phyloP scores from a whole-genome alignment of 352 stramenopile genomes.

The Peronospora belbahrii region DNA sequence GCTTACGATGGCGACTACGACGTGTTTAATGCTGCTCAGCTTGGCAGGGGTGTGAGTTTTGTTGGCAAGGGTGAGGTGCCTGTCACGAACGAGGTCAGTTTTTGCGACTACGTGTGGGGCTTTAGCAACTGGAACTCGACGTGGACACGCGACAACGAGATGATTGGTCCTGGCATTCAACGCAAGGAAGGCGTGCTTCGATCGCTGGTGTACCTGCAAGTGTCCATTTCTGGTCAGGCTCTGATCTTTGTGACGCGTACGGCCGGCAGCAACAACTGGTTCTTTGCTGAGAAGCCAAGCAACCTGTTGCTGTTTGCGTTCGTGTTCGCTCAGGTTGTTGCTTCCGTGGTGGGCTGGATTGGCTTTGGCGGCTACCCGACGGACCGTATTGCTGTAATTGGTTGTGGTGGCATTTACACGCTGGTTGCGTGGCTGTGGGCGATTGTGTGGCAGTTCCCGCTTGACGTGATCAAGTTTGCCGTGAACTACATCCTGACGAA shows the following conservation, averaged over 20 bases:
- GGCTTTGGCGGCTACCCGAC: slow-evolving; percentile 61
- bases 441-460: slow-evolving; percentile 65
- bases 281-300: slow-evolving; percentile 57
- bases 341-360: slow-evolving; percentile 55
- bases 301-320: slow-evolving; percentile 61
- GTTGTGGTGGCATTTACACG: slow-evolving; percentile 53
- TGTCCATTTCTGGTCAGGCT: slow-evolving; percentile 67
- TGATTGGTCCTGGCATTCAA: slow-evolving; percentile 54
- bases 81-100: slow-evolving; percentile 54
- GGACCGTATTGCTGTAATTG: slow-evolving; percentile 57
- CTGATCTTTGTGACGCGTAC: slow-evolving; percentile 73
- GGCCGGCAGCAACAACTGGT: slow-evolving; percentile 69
- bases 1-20: slow-evolving; percentile 32
- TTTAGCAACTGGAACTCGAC: slow-evolving; percentile 69
- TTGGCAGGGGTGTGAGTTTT: slow-evolving; percentile 40
- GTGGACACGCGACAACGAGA: slow-evolving; percentile 53
- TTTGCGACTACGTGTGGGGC: slow-evolving; percentile 60
- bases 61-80: slow-evolving; percentile 53
- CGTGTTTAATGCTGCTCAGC: slow-evolving; percentile 37
- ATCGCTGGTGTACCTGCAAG: slow-evolving; percentile 60
- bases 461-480: slow-evolving; percentile 66
- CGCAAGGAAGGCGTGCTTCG: slow-evolving; percentile 63
- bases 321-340: slow-evolving; percentile 58
- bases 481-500: slow-evolving; percentile 64
- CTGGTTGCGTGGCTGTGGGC: slow-evolving; percentile 60